Evolutionary conservation across 352 stramenopile genomes (phyloP), one percentile per base, ranked within the genome.

Genomic region (Globisporangium carolinianum): DNA sequence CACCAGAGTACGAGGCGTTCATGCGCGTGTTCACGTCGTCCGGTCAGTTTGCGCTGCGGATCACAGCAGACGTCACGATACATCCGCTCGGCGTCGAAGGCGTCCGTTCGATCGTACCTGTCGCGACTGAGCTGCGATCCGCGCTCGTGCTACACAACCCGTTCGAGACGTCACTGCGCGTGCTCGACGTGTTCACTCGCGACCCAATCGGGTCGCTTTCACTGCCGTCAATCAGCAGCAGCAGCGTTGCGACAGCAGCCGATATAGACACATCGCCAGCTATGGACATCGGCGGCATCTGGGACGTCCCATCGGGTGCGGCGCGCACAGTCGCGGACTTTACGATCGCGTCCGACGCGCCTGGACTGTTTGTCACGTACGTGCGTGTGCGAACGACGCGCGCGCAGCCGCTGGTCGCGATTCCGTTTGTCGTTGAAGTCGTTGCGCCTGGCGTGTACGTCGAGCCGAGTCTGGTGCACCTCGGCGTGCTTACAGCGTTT

Each of bases 11-110:
- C 14, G 61, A 72, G 14, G 57, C 66, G 17, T 69, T 63, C 57
- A 63, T 86, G 41, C 64, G 75, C 14, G 47, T 89, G 5, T 55
- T 67, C 7, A 86, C 79, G 14, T 77, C 79, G 4, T 70, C 67
- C 1, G 79, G 79, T 2, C 50, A 73, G 37, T 83, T 89, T 51
- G 53, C 68, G 14, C 42, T 86, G 56, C 70, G 1, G 71, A 83
- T 53, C 54, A 57, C 15, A 63, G 70, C 55, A 43, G 73, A 35
- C 15, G 63, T 76, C 18, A 53, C 50, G 36, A 36, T 61, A 0
- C 81, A 79, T 61, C 43, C 55, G 5, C 69, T 73, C 54, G 69
- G 66, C 8, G 51, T 82, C 7, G 46, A 35, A 3, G 60, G 60
- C 0, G 55, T 83, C 39, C 57, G 55, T 14, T 54, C 66, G 1